Conservation (phyloP, 169 alveolate species). For the Eimeria maxima region DNA sequence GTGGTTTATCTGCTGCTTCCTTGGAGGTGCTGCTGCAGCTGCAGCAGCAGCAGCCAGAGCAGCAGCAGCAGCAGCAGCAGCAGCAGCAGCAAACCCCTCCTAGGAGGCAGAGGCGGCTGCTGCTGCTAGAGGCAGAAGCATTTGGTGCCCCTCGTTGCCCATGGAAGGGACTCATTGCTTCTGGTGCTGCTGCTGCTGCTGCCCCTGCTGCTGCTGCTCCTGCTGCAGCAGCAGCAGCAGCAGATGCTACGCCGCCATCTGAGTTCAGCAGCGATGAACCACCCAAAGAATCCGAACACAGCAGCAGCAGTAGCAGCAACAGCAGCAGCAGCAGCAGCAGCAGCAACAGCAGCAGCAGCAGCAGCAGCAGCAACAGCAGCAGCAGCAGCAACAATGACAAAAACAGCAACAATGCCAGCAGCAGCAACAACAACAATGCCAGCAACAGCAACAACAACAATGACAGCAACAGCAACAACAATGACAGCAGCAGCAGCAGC, state of each 20-base stretch:
- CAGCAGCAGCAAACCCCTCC: background rate
- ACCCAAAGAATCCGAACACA: too few species aligned
- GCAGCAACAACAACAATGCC: too few species aligned
- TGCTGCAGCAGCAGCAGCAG: too few species aligned
- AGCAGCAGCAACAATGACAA: slow-evolving; percentile 19
- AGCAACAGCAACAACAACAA: too few species aligned
- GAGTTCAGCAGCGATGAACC: too few species aligned
- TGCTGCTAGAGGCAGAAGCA: background rate
- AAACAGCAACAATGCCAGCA: background rate
- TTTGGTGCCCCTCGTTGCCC: background rate
- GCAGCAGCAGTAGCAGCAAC: too few species aligned
- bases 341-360: slow-evolving; percentile 1
- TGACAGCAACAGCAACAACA: too few species aligned
- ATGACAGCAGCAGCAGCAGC: slow-evolving; percentile 55
- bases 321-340: too few species aligned
- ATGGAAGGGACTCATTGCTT: background rate
- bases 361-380: background rate
- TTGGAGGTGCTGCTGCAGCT: slow-evolving; percentile 16
- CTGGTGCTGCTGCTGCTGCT: background rate
- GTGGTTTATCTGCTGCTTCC: background rate
- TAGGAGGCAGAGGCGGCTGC: background rate
- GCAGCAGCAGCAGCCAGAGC: too few species aligned
- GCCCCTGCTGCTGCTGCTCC: background rate
- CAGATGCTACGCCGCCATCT: too few species aligned
- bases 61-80: background rate